Evolutionary conservation across 2,329 filamentous ascomycete genomes (phyloP), one percentile per base, ranked within the genome.

Genomic region (Pestalotiopsis sp.): DNA sequence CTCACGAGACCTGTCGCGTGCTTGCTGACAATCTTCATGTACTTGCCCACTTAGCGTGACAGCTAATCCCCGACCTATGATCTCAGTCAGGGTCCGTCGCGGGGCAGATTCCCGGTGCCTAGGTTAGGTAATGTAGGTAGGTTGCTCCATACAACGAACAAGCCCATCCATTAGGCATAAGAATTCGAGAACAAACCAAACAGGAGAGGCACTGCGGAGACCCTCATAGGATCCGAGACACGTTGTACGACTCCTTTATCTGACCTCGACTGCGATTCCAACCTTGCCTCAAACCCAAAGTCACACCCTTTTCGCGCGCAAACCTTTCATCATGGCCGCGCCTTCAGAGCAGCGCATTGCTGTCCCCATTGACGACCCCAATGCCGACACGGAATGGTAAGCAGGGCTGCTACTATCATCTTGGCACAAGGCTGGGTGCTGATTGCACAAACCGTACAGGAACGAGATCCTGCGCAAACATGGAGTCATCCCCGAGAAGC

Each of bases 401-500:
- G 71, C 45, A 38, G 17, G 4, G 6, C 36, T 23, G 17, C 2
- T 13, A 38, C 36, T n/a, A 20, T 36, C 9, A 14, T 20, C 25
- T 41, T 49, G n/a, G 12, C 25, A 17, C n/a, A 60, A 60, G 58
- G 23, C 23, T 36, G 27, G 59, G 14, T 39, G 9, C 31, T 66
- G 64, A 60, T 20, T 11, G 60, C 23, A 38, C 52, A 36, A 38
- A 25, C 20, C 49, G 67, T 70, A 69, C 73, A 98, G 95, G 95
- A 99, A 99, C 80, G 96, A 99, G 74, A 99, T 99, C 77, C 90
- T 99, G 68, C 93, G 96, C 74, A 97, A 97, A 81, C 94, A 99
- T 84, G 94, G 94, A 73, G 87, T 99, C 73, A 98, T 99, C 71
- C 96, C 96, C n/a, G 95, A 98, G 79, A 98, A 97, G 79, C 94